Base-by-base conservation (phyloP, 2,329 filamentous ascomycete genomes). In the Fusarium sp. region DNA sequence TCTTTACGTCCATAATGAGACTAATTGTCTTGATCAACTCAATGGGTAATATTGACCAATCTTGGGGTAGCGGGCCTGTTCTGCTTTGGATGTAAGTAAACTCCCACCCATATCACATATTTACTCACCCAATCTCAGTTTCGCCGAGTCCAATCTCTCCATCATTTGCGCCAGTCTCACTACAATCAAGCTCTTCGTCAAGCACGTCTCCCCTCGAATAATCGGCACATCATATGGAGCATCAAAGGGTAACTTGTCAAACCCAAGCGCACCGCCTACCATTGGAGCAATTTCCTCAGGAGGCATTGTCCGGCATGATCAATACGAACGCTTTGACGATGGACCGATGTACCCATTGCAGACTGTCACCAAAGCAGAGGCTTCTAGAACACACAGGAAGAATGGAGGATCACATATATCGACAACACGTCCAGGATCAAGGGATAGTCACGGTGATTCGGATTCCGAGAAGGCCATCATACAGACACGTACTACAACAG, bases 121-220 rank as follows among this genome's bases (percentile, higher is more conserved):
- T 8, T 40, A 20, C 21, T 53, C 4, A 49, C 3, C 5, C 4
- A 1, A 33, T 3, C 23, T 5, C 7, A 69, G 66, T 11, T 56
- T 69, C 15, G 65, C 56, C 3, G 60, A 69, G 20, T 51, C 60
- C 10, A 68, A 69, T 5, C 65, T 69, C 11, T 68, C 66, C 4
- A 60, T 59, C 6, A 68, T 69, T 5, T 68, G 65, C 15, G 66
- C 51, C 4, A 52, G 54, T 4, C 49, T 69, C 1, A 54, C 66
- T 6, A 69, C 65, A 0, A 21, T 69, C n/a, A 61, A 65, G 3
- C 66, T 48, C 2, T 69, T 69, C 13, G 15, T 69, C 25, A 65
- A 53, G 11, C 65, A 68, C n/a, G 37, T 69, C 11, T 64, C 42
- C 1, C 65, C 66, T 18, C 49, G 31, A 17, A 55, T 69, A 9